Percentiles rank a stretch among this genome's conserved stretches.
phyloP scores from a whole-genome alignment of 1,139 yeast species.

The Pichia sp. region DNA sequence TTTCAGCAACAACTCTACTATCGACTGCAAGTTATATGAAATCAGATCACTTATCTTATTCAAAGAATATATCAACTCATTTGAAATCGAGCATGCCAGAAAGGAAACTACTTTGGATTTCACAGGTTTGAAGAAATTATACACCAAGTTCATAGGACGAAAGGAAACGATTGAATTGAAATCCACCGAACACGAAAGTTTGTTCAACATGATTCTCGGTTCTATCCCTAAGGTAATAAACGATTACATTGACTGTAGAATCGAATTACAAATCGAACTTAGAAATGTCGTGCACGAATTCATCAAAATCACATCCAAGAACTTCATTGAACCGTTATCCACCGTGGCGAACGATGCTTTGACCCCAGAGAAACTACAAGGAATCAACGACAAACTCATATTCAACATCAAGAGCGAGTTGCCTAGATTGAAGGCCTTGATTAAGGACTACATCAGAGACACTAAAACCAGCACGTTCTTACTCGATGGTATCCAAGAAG shows the following conservation, averaged over 20 bases:
- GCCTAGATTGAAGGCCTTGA: conserved; percentile 53
- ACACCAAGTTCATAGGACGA: conserved; percentile 30
- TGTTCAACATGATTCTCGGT: conserved; percentile 60
- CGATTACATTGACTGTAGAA: conserved; percentile 83
- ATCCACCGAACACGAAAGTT: conserved; percentile 20
- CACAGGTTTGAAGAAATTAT: conserved; percentile 48
- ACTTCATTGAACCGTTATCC: conserved; percentile 29
- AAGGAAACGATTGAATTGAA: conserved; percentile 8
- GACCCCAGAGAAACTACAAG: conserved; percentile 26
- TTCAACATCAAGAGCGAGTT: conserved; percentile 49
- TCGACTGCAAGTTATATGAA: conserved; percentile 65
- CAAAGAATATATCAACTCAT: conserved; percentile 68
- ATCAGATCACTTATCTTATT: conserved; percentile 71
- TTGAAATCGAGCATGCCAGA: conserved; percentile 77
- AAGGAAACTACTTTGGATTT: conserved; percentile 78
- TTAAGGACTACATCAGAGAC: conserved; percentile 42
- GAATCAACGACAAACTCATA: conserved; percentile 36
- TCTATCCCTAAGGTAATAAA: conserved; percentile 82
- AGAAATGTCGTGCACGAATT: conserved; percentile 69
- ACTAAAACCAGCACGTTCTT: conserved; percentile 44
- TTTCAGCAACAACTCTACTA: conserved; percentile 38
- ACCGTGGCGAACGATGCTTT: conserved; percentile 5
- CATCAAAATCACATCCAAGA: conserved; percentile 40
- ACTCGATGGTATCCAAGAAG: conserved; percentile 60
- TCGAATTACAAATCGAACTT: conserved; percentile 71